These are phyloP conservation scores for Suzukiozyma palmioleophila DNA, from an alignment of 1,139 yeast genomes.

Conservation along the genomic window DNA sequence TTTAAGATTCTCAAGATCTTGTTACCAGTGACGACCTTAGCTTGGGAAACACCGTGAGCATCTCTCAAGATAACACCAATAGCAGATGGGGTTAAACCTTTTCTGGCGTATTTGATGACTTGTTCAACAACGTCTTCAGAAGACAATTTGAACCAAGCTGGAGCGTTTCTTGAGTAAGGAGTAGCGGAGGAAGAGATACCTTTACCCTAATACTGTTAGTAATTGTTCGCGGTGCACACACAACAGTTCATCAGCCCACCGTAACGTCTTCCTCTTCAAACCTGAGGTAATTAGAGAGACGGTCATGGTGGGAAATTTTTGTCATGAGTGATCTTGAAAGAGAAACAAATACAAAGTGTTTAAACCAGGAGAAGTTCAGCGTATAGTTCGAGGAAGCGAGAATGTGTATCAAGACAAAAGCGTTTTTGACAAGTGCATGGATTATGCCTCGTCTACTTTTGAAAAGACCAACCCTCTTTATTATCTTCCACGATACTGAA, in stretches of 20 bases:
- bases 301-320: too few species aligned
- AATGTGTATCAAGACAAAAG: constrained; percentile 7
- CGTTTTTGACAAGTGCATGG: constrained; percentile 1
- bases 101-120: constrained; percentile 98
- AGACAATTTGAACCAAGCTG: constrained; percentile 98
- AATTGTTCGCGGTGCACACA: constrained; percentile 9
- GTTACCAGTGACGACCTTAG: constrained; percentile 98
- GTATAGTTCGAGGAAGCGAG: constrained; percentile 1
- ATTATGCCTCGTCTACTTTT: constrained; percentile 8
- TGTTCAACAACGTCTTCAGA: constrained; percentile 96
- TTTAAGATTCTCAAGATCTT: constrained; percentile 98
- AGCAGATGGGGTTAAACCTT: constrained; percentile 99
- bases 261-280: too few species aligned
- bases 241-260: constrained; percentile 3
- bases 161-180: constrained; percentile 99
- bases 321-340: too few species aligned
- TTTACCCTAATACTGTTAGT: constrained; percentile 73
- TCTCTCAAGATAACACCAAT: constrained; percentile 99
- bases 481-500: constrained; percentile 7
- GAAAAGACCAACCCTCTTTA: constrained; percentile 12
- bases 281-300: too few species aligned
- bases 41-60: constrained; percentile 99
- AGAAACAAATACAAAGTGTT: not conserved
- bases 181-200: constrained; percentile 99
- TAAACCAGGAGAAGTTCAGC: constrained; percentile 4